Evolutionary conservation across 352 stramenopile species (phyloP), one percentile per base, ranked within the genome.

Genomic region (Phytophthora pistaciae): DNA sequence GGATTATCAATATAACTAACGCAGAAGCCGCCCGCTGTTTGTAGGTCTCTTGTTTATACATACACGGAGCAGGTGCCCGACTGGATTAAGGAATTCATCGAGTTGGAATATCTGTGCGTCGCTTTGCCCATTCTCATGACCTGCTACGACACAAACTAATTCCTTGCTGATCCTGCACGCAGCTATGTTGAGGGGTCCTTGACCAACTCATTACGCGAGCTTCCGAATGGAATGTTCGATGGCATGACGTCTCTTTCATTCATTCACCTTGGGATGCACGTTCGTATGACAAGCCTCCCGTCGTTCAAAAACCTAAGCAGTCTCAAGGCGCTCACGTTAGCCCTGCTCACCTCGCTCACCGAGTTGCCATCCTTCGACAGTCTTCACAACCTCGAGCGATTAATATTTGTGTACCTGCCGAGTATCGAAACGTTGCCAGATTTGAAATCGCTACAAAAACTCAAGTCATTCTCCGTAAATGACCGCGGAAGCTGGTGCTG

Each of bases 171-270:
- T 44, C 6, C 18, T 18, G 14, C 40, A 49, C 16, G 18, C 21
- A 71, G 69, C 14, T 48, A 76, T 40, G 20, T 69, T 5, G 54
- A 74, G n/a, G 50, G 66, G 2, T 52, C 13, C 3, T 64, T 56
- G 23, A 55, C 27, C 1, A 65, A 23, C 16, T 62, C 67, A 9
- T 16, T 72, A 31, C n/a, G 48, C 10, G 42, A 33, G 6, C 42
- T 80, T 10, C 71, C 74, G 1, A 44, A 66, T n/a, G 56, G 72
- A 33, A 59, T 84, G 20, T 84, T 82, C 38, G 54, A 74, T 1
- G 29, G 73, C 50, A 82, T 82, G 74, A 16, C 14, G 21, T 75
- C 64, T 20, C 74, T 84, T 31, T 60, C 65, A 6, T 84, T 75
- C 27, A 55, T 82, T 48, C 74, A 78, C 63, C 52, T 84, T 13